phyloP scores from a whole-genome alignment of 805 yeast genomes.

The Barnettozyma sucrosica region DNA sequence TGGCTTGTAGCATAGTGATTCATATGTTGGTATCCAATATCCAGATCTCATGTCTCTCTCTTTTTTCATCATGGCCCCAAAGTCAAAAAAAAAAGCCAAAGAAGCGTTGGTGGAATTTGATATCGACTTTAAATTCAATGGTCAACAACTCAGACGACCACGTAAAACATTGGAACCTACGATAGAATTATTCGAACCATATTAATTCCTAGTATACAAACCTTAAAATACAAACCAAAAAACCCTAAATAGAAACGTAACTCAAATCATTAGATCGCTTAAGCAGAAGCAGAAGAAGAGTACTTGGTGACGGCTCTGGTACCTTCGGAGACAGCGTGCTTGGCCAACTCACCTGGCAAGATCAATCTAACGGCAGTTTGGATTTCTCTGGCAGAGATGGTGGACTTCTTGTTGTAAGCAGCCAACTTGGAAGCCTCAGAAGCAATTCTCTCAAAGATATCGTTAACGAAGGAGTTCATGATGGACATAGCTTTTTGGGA shows the following conservation, averaged over 20 bases:
- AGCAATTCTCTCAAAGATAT: constrained; percentile 97
- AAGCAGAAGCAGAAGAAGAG: constrained; percentile 57
- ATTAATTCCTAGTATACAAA: constrained; percentile 28
- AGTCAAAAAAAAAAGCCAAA: too few relatives aligned
- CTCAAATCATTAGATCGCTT: constrained; percentile 13
- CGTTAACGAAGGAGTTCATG: constrained; percentile 97
- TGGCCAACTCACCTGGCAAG: constrained; percentile 97
- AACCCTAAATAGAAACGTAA: constrained; percentile 23
- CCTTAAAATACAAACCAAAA: constrained; percentile 21
- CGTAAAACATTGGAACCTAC: too few relatives aligned
- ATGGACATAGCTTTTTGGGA: constrained; percentile 98
- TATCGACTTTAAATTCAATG: too few relatives aligned
- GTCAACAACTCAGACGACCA: too few relatives aligned
- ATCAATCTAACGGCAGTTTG: constrained; percentile 98
- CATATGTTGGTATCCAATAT: too few relatives aligned
- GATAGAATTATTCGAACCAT: constrained; percentile 24
- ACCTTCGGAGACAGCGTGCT: constrained; percentile 98
- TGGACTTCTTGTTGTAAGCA: constrained; percentile 97
- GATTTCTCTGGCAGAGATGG: constrained; percentile 96
- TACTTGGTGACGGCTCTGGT: constrained; percentile 97
- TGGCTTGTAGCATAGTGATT: too few relatives aligned
- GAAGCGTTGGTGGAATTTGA: too few relatives aligned
- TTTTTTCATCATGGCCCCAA: too few relatives aligned
- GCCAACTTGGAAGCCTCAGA: constrained; percentile 97
- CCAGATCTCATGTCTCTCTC: too few relatives aligned